Evolutionary conservation across 331 rosid species (phyloP), one percentile per base, ranked within the genome.

Genomic region (Quercus tomentella): DNA sequence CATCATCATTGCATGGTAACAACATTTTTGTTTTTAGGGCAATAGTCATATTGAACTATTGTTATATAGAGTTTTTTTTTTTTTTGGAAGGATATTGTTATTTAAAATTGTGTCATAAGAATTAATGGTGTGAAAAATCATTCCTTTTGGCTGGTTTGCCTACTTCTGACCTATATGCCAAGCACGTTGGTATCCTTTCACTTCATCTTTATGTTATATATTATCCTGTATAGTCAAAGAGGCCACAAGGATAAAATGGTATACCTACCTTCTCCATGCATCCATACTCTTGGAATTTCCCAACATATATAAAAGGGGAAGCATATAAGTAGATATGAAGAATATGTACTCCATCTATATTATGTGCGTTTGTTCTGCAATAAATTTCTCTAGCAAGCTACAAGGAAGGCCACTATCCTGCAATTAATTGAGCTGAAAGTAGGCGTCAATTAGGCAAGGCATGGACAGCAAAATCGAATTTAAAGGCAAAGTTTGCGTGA

Each of bases 401-500:
- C 66, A 23, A 22, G 30, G 30, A 58, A 57, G 63, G 63, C 12
- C 45, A 8, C 45, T 41, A 41, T 41, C 12, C 45, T 41, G 45
- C 12, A 41, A 41, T 41, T 8, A 58, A 4, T 58, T 22, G 23
- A 22, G 11, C 65, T 58, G 14, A 57, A 57, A 57, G 26, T 10
- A 21, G 15, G 15, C 30, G 63, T 57, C 62, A 56, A 56, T 56
- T 56, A 21, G 65, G 65, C 65, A 10, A 4, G 31, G 5, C 25
- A 65, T 65, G 70, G 70, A 30, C 18, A 41, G 2, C n/a, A 30
- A 65, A 35, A 20, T 65, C 14, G 70, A 65, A 17, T 21, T 16
- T 45, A 79, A 83, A 79, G 89, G 89, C 76, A 91, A 58, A 81
- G 97, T 94, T 16, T 95, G 98, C 14, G 97, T 95, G 0, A 92